Evolutionary conservation across 148 eudicot genomes (phyloP).

Genomic region (Chenopodium quinoa): DNA sequence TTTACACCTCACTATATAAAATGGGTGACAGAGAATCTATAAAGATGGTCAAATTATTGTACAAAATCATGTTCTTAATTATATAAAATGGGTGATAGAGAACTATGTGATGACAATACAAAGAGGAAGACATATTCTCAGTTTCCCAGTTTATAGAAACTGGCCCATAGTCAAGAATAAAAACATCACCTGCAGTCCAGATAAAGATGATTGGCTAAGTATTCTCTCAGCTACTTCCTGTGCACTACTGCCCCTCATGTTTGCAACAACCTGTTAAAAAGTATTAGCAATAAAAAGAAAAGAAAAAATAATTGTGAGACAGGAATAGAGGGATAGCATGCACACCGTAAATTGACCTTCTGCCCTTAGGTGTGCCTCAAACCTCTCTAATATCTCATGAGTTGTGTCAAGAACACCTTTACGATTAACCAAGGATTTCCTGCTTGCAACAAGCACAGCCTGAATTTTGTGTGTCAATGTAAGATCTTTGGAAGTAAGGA

Average conservation of each 20-base stretch:
- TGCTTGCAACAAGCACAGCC: slow-evolving; percentile 96
- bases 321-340: neutral
- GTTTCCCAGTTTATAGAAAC: neutral
- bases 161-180: neutral
- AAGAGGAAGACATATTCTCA: too few species aligned
- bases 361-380: slow-evolving; percentile 93
- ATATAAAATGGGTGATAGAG: too few species aligned
- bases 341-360: slow-evolving; percentile 74
- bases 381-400: slow-evolving; percentile 90
- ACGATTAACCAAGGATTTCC: slow-evolving; percentile 58
- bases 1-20: too few species aligned
- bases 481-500: neutral
- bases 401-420: slow-evolving; percentile 73
- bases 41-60: too few species aligned
- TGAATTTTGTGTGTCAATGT: slow-evolving; percentile 26
- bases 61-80: too few species aligned
- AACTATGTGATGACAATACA: too few species aligned
- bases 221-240: slow-evolving; percentile 87
- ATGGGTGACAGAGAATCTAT: too few species aligned
- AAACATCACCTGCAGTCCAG: slow-evolving; percentile 73
- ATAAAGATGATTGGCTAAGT: slow-evolving; percentile 68
- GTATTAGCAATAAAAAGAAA: slow-evolving; percentile 15
- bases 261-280: slow-evolving; percentile 68
- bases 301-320: neutral
- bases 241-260: slow-evolving; percentile 91